phyloP scores from a whole-genome alignment of 768 basidiomycete genomes.

The Lyophyllum semitale region DNA sequence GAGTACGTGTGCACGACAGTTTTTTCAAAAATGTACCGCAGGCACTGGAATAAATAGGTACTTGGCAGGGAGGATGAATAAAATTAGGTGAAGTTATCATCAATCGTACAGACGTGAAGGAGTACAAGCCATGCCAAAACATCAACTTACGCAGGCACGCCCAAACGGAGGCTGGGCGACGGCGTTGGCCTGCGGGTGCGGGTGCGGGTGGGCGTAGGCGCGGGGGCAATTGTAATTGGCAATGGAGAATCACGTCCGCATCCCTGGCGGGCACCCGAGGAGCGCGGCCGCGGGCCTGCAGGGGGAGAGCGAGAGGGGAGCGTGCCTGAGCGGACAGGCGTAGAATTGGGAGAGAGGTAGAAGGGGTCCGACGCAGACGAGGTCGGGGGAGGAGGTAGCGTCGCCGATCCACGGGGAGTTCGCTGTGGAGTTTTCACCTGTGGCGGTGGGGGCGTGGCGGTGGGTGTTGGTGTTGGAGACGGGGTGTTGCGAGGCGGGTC shows the following conservation, averaged over 20 bases:
- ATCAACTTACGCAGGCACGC: not conserved
- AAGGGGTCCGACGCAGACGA: constrained; percentile 6
- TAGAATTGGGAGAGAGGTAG: constrained; percentile 3
- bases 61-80: not conserved
- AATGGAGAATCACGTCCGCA: constrained; percentile 8
- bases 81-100: not conserved
- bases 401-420: not conserved
- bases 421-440: not conserved
- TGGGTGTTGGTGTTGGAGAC: constrained; percentile 1
- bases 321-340: constrained; percentile 8
- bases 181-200: constrained; percentile 4
- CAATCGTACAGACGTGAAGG: not conserved
- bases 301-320: constrained; percentile 14
- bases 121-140: not conserved
- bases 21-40: not conserved
- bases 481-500: not conserved
- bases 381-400: constrained; percentile 3
- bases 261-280: constrained; percentile 7
- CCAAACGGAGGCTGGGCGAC: not conserved
- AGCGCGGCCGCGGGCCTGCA: constrained; percentile 17
- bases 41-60: not conserved
- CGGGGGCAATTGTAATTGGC: constrained; percentile 12
- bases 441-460: constrained; percentile 2
- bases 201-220: not conserved
- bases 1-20: not conserved